phyloP scores from a whole-genome alignment of 352 stramenopile species.

The Phytophthora vignae region DNA sequence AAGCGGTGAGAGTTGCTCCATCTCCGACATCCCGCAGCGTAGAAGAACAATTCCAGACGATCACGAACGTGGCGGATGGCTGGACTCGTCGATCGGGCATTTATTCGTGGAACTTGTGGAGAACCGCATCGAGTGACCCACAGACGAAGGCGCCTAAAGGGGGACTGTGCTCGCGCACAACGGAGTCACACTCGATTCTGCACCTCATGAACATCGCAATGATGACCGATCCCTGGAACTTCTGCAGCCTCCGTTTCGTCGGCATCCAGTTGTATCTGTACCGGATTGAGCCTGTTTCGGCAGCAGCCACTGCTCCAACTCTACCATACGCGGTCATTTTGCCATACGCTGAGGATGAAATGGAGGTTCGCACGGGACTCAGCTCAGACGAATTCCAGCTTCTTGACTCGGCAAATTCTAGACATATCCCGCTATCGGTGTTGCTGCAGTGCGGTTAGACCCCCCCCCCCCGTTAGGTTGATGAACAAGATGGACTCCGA shows the following conservation, averaged over 20 bases:
- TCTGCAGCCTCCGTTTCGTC: constrained; percentile 42
- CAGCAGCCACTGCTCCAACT: not conserved
- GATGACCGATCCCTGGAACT: constrained; percentile 58
- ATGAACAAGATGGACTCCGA: not conserved
- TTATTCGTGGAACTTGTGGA: constrained; percentile 14
- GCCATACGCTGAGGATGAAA: constrained; percentile 34
- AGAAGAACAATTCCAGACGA: not conserved
- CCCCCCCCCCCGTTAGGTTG: no score
- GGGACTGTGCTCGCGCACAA: constrained; percentile 11
- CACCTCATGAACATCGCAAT: constrained; percentile 61
- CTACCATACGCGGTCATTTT: constrained; percentile 37
- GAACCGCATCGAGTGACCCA: not conserved
- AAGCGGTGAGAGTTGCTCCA: constrained; percentile 12
- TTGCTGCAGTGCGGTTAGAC: constrained; percentile 32
- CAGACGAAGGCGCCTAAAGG: not conserved
- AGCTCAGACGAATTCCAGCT: constrained; percentile 25
- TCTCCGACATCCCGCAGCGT: not conserved
- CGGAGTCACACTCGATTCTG: constrained; percentile 30
- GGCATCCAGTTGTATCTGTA: constrained; percentile 51
- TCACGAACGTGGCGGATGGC: not conserved
- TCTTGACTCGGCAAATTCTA: constrained; percentile 33
- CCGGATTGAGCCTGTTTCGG: constrained; percentile 6
- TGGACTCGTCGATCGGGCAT: not conserved
- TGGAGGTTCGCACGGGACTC: constrained; percentile 39
- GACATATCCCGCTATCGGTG: constrained; percentile 26